Conservation (phyloP, 1,139 yeast genomes). For the Oligophagozyma castellii region DNA sequence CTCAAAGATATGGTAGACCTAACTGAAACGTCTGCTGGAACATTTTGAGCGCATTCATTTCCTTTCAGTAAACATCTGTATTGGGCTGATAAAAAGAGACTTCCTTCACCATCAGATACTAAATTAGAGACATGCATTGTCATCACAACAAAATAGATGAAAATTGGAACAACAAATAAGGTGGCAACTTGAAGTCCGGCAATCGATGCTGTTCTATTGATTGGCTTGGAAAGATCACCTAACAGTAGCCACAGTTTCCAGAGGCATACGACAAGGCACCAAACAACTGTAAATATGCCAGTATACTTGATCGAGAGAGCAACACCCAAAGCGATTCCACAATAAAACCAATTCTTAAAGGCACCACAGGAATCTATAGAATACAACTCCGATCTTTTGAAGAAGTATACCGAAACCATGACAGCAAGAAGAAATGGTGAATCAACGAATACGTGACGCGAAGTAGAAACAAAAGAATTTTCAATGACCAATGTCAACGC, state of each 20-base stretch:
- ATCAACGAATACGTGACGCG: slow-evolving; percentile 80
- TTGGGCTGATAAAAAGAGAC: slow-evolving; percentile 77
- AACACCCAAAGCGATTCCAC: slow-evolving; percentile 75
- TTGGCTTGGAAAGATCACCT: slow-evolving; percentile 57
- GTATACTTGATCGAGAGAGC: slow-evolving; percentile 92
- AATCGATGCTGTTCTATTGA: slow-evolving; percentile 25
- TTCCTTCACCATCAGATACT: slow-evolving; percentile 69
- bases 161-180: slow-evolving; percentile 55
- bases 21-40: slow-evolving; percentile 71
- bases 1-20: slow-evolving; percentile 73
- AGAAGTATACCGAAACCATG: slow-evolving; percentile 69
- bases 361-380: slow-evolving; percentile 54
- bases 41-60: slow-evolving; percentile 49
- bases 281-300: slow-evolving; percentile 81
- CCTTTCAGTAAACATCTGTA: slow-evolving; percentile 70
- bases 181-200: slow-evolving; percentile 37
- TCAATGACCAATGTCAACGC: slow-evolving; percentile 61
- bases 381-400: slow-evolving; percentile 68
- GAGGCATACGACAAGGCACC: slow-evolving; percentile 69
- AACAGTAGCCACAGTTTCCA: slow-evolving; percentile 74
- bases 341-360: slow-evolving; percentile 53
- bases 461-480: slow-evolving; percentile 74
- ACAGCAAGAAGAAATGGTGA: slow-evolving; percentile 84
- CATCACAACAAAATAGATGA: slow-evolving; percentile 59
- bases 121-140: slow-evolving; percentile 63